phyloP scores from a whole-genome alignment of 2,329 filamentous ascomycete species.

The Lithohypha guttulata region DNA sequence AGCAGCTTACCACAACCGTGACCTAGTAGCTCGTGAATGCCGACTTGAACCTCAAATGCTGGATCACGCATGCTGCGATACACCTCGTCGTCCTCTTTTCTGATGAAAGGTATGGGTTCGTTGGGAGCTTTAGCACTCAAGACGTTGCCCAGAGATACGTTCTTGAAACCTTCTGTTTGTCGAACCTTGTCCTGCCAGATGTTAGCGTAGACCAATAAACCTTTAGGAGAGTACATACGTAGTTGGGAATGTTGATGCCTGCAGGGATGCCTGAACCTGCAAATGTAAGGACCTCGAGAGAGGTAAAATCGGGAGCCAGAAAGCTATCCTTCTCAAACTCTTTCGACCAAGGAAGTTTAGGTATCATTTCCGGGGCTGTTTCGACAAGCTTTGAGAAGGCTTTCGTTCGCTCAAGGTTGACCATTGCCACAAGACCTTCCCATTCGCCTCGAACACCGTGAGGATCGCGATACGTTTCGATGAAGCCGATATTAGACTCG shows the following conservation, averaged over 20 bases:
- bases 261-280: conserved; percentile 52
- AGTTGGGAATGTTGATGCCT: conserved; percentile 39
- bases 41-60: conserved; percentile 91
- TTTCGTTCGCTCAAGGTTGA: conserved; percentile 81
- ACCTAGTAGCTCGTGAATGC: conserved; percentile 78
- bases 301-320: conserved; percentile 89
- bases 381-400: conserved; percentile 79
- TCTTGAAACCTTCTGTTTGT: conserved; percentile 56
- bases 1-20: conserved; percentile 91
- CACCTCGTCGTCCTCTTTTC: conserved; percentile 61
- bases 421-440: conserved; percentile 68
- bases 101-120: conserved; percentile 85
- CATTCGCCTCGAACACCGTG: conserved; percentile 72
- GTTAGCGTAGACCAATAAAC: no score
- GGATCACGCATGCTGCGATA: conserved; percentile 75
- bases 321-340: conserved; percentile 97
- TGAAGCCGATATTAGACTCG: conserved; percentile 72
- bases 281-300: conserved; percentile 81
- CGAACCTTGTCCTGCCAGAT: conserved; percentile 50
- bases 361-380: conserved; percentile 71
- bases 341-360: conserved; percentile 73
- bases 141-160: conserved; percentile 80
- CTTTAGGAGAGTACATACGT: no score
- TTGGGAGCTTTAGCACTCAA: conserved; percentile 82
- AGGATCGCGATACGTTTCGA: conserved; percentile 77